Base-by-base conservation (phyloP, 441 rosid genomes). In the Aquilaria agallochum region DNA sequence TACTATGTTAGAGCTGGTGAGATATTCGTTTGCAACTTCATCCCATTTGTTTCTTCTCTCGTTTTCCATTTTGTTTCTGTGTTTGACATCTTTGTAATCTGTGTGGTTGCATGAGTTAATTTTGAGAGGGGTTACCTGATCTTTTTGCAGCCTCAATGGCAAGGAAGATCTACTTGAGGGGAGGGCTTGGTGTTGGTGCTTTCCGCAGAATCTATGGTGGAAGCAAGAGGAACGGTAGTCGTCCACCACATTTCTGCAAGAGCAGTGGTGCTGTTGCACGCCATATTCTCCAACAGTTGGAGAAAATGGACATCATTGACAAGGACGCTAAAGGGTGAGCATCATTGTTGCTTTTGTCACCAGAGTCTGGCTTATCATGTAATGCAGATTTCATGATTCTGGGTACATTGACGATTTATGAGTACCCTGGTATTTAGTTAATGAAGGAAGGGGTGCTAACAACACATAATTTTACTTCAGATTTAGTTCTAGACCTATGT, bases 191-290 rank as follows among this genome's bases (percentile, higher is more conserved):
- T 15, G 96, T 91, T 11, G 97, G 97, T 72, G 88, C 94, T 55
- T 88, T 91, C 71, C 76, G 82, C 15, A 88, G 97, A 70, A 91
- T 88, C 55, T 91, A 91, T 61, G 97, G 97, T 46, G 97, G 96
- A 0, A 91, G 96, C 87, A 80, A 91, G 81, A 91, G 97, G 71
- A 88, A 91, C 50, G 96, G 97, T 13, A 88, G 94, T 63, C 90
- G 96, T 15, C 97, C 97, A n/a, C 94, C 89, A 3, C 97, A 91
- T 56, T 91, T 91, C 78, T 76, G 97, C 84, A 91, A 83, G 80
- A 79, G 88, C 81, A 91, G 96, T 50, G 97, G 97, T 42, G 74
- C 96, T 1, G 58, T 91, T 67, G 89, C 96, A 14, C 88, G 97
- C 27, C 90, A 91, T 78, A 83, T 91, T 58, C 93, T 91, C 47